Evolutionary conservation across 2,329 filamentous ascomycete genomes (phyloP).

Genomic region (Trichoderma koningiopsis): DNA sequence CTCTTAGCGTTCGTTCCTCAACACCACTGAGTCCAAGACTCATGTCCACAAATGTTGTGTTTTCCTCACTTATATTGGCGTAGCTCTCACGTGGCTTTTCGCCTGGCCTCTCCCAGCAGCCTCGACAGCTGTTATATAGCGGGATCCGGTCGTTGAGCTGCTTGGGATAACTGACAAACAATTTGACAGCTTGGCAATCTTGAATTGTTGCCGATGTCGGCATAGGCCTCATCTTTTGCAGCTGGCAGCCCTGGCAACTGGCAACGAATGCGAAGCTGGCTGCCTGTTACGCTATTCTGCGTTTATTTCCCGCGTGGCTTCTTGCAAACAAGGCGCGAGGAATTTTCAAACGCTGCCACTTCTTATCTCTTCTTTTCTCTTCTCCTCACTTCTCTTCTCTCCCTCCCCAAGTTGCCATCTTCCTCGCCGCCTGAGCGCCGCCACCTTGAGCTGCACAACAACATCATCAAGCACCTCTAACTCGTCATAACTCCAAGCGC

Average conservation of each 20-base stretch:
- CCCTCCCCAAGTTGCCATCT: not conserved
- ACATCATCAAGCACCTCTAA: not conserved
- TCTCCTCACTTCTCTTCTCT: not conserved
- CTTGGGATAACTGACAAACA: not conserved
- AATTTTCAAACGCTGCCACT: no score
- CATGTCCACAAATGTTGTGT: not conserved
- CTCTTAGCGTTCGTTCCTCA: not conserved
- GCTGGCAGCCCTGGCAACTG: constrained; percentile 16
- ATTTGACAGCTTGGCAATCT: not conserved
- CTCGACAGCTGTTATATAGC: not conserved
- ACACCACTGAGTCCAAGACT: not conserved
- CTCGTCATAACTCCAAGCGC: not conserved
- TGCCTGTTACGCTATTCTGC: not conserved
- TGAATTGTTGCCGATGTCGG: not conserved
- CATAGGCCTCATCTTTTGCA: not conserved
- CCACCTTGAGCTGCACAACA: not conserved
- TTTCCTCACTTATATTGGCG: not conserved
- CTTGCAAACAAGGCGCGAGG: not conserved
- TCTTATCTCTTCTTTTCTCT: not conserved
- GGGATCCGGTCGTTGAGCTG: not conserved
- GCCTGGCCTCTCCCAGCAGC: not conserved
- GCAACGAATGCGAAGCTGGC: not conserved
- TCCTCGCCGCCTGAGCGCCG: not conserved
- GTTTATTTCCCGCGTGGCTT: not conserved
- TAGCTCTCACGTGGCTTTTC: not conserved